Base-by-base conservation (phyloP, 192 early-diverging fungal species). In the Dissophora ornata region DNA sequence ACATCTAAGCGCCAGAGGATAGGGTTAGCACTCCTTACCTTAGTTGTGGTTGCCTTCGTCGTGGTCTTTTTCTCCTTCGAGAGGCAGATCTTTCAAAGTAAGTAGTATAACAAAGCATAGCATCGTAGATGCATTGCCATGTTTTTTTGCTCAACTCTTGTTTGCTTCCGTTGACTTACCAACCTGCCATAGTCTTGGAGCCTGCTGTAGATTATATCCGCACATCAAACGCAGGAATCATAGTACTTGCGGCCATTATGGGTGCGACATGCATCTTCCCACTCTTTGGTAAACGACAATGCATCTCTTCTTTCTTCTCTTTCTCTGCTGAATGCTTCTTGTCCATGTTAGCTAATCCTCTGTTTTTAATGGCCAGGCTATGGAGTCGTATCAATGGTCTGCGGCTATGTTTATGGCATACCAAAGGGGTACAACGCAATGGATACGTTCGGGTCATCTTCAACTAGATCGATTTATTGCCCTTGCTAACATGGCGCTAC, bases 251-350 rank as follows among this genome's bases (percentile, higher is more conserved):
- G 1, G 24, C 30, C 30, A 58, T 74, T 30, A 59, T 74, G 57
- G 34, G 21, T 32, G 71, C 71, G 13, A 74, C 71, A 25, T 74
- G 71, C 36, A 74, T 74, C 57, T 74, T 74, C 34, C 71, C 71
- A 13, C 54, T 74, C 26, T 60, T 74, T 42, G 71, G 71, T 74
- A 66, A n/a, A n/a, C n/a, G n/a, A n/a, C n/a, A n/a, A n/a, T n/a
- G n/a, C n/a, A n/a, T n/a, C n/a, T n/a, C n/a, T n/a, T n/a, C n/a
- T n/a, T n/a, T n/a, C n/a, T n/a, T n/a, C n/a, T n/a, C n/a, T n/a
- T n/a, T n/a, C n/a, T n/a, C n/a, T n/a, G n/a, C n/a, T n/a, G n/a
- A n/a, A n/a, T n/a, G n/a, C n/a, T n/a, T n/a, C n/a, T n/a, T 28
- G 28, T 12, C 42, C 16, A 1, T 19, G 16, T 19, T 18, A 28